Evolutionary conservation across 2,329 filamentous ascomycete species (phyloP).

Genomic region (Fusarium secorum): DNA sequence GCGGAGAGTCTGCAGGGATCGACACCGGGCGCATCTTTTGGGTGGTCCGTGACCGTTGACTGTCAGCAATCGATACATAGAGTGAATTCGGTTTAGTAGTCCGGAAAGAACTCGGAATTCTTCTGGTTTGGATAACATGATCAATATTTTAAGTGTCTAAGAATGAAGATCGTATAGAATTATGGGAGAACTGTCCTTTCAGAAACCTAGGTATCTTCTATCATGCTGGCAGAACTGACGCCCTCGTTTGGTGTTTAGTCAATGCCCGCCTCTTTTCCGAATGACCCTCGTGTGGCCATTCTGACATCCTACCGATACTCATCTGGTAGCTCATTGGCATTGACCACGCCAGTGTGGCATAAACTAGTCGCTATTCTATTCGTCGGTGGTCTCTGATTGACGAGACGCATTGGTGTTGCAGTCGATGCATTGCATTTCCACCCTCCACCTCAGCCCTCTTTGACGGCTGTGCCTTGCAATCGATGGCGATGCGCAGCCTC

Average conservation of each 20-base stretch:
- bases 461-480: slow-evolving; percentile 40
- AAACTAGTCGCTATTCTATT: slow-evolving; percentile 7
- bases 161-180: neutral
- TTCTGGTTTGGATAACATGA: neutral
- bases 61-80: slow-evolving; percentile 26
- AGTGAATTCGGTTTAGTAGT: neutral
- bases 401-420: slow-evolving; percentile 16
- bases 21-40: slow-evolving; percentile 15
- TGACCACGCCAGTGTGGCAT: neutral
- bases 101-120: neutral
- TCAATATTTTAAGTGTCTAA: neutral
- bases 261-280: slow-evolving; percentile 6
- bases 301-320: neutral
- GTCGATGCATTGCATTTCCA: slow-evolving; percentile 34
- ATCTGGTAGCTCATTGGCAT: slow-evolving; percentile 10
- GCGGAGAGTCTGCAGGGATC: slow-evolving; percentile 40
- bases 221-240: neutral
- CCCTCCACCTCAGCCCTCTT: slow-evolving; percentile 44
- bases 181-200: neutral
- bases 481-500: slow-evolving; percentile 35
- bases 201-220: neutral
- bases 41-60: slow-evolving; percentile 28
- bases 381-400: neutral
- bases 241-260: neutral
- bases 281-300: slow-evolving; percentile 23